Evolutionary conservation across 768 basidiomycete genomes (phyloP), one percentile per base, ranked within the genome.

Genomic region (Dentipellis fragilis): DNA sequence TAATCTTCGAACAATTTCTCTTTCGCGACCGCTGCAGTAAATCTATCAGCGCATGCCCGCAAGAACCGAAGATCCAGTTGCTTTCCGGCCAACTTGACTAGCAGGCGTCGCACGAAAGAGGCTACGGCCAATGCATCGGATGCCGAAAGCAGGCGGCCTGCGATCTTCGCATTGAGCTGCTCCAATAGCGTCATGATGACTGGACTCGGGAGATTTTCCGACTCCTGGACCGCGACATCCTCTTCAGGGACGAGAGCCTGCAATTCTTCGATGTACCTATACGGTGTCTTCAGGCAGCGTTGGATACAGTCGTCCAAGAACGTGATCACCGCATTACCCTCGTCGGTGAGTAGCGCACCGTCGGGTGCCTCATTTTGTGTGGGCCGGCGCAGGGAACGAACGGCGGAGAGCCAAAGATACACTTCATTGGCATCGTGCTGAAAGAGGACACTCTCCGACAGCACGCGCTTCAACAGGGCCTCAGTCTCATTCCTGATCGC

Each of bases 231-330:
- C 14, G 55, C 22, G 40, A 54, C 40, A 61, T 29, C 35, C 40
- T 22, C n/a, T 49, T 45, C 47, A 8, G 61, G n/a, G 37, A 39
- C 40, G 19, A 81, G 64, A 0, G 68, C 63, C 6, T 76, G 66
- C 58, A 51, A 84, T 68, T 84, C 84, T 62, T 96, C 93, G 53
- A 95, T 75, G 65, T 95, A 97, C 29, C 81, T 79, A 66, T 93
- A 89, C 0, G 92, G 89, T 2, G 85, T 87, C 68, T 87, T 91
- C 59, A 85, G 65, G 61, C 86, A 93, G 16, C 89, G 77, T 56
- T 87, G 84, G 2, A 88, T 75, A 64, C 92, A 95, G 51, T 93
- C 91, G 59, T 97, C 94, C 10, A 96, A 62, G 70, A 96, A 93
- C 0, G 68, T 56, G 16, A 87, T 70, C 23, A 85, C 79, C 45